These are phyloP conservation scores for Ligustrum vulgare DNA, from an alignment of 257 asterid genomes.

Conservation along the genomic window DNA sequence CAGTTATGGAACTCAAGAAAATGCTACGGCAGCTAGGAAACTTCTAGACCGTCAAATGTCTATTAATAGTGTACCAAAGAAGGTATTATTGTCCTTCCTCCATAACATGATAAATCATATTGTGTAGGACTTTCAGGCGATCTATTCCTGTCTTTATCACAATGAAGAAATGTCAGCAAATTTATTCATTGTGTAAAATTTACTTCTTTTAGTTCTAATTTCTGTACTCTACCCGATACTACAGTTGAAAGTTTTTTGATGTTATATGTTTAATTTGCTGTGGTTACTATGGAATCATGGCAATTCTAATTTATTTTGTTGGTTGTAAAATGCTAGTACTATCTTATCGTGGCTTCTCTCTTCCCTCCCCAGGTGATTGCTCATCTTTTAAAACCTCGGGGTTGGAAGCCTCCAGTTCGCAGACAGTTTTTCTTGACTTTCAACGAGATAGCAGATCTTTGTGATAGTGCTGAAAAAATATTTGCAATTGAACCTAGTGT, in stretches of 20 bases:
- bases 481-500: slow-evolving; percentile 94
- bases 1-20: slow-evolving; percentile 97
- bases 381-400: slow-evolving; percentile 96
- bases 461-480: slow-evolving; percentile 95
- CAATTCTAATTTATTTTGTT: neutral
- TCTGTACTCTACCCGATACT: neutral
- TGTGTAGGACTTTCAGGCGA: slow-evolving; percentile 1
- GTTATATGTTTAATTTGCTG: neutral
- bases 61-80: slow-evolving; percentile 89
- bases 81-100: slow-evolving; percentile 44
- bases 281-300: neutral
- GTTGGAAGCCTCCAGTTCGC: slow-evolving; percentile 99
- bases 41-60: slow-evolving; percentile 98
- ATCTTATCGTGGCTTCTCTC: slow-evolving; percentile 18
- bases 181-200: neutral
- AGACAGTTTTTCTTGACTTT: slow-evolving; percentile 97
- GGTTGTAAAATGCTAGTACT: slow-evolving; percentile 11
- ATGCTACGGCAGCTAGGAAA: slow-evolving; percentile 97
- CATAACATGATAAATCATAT: neutral
- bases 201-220: slow-evolving; percentile 9
- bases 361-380: slow-evolving; percentile 66
- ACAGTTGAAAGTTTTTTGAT: neutral
- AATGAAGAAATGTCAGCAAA: neutral
- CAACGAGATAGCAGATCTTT: slow-evolving; percentile 98
- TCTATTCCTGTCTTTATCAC: neutral